A percentile compares a stretch with the other conserved stretches of the same genome.
phyloP scores from a whole-genome alignment of 164 flowering plant species.

The Platanus orientalis region DNA sequence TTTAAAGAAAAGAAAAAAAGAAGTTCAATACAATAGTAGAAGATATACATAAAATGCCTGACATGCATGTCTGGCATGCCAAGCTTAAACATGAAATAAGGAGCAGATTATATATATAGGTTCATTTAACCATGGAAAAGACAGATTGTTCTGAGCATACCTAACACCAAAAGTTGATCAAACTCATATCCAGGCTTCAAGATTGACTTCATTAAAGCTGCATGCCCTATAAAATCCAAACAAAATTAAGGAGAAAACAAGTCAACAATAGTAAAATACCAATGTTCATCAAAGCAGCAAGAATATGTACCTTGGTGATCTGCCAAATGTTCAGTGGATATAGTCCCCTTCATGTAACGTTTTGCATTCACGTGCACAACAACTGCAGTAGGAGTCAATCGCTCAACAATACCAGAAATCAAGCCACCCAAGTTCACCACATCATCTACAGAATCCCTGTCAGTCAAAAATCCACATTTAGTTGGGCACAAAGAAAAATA shows the following conservation, averaged over 20 bases:
- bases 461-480: not conserved
- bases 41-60: too few species aligned
- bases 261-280: not conserved
- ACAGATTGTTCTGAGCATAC: constrained; percentile 26
- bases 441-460: constrained; percentile 53
- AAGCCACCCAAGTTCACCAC: constrained; percentile 57
- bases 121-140: not conserved
- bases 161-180: constrained; percentile 73
- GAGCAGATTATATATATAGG: too few species aligned
- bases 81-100: too few species aligned
- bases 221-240: constrained; percentile 47
- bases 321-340: constrained; percentile 73
- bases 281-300: not conserved
- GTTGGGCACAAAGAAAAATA: too few species aligned
- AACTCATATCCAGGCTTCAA: constrained; percentile 83
- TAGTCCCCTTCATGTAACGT: constrained; percentile 59
- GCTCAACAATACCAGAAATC: constrained; percentile 76
- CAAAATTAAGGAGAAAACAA: not conserved
- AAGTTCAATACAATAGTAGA: too few species aligned
- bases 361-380: constrained; percentile 42
- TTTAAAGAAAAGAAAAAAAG: too few species aligned
- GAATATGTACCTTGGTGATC: constrained; percentile 64
- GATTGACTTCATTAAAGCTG: constrained; percentile 51
- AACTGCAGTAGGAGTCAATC: constrained; percentile 45
- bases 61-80: too few species aligned